phyloP scores from a whole-genome alignment of 495 filamentous ascomycete genomes.

The Immersiella caudata region DNA sequence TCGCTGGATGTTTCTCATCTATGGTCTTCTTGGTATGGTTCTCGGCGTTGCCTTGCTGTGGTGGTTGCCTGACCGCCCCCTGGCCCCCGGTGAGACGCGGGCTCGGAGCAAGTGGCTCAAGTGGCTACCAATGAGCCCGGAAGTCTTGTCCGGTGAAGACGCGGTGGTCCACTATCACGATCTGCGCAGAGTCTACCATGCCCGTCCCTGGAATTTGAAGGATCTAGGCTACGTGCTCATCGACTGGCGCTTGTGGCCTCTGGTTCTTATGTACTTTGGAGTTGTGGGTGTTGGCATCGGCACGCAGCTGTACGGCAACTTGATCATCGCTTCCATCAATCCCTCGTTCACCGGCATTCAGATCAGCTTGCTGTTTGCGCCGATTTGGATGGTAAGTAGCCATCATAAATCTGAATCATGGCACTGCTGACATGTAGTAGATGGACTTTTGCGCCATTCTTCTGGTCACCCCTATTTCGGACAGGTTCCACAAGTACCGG shows the following conservation, averaged over 20 bases:
- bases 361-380: constrained; percentile 80
- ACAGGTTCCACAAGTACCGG: constrained; percentile 81
- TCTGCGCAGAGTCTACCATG: constrained; percentile 76
- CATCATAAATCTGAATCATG: constrained; percentile 4
- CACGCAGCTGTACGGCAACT: constrained; percentile 79
- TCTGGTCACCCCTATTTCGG: constrained; percentile 79
- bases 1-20: constrained; percentile 94
- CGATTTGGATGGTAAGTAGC: constrained; percentile 83
- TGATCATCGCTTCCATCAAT: constrained; percentile 82
- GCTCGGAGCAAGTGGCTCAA: constrained; percentile 50
- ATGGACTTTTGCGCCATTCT: constrained; percentile 90
- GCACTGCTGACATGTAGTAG: constrained; percentile 36
- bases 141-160: constrained; percentile 76
- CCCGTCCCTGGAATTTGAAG: constrained; percentile 65
- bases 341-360: constrained; percentile 70
- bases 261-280: constrained; percentile 90
- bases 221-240: constrained; percentile 70
- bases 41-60: constrained; percentile 75
- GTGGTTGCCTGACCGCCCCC: constrained; percentile 87
- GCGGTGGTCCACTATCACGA: constrained; percentile 84
- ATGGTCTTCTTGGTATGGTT: constrained; percentile 72
- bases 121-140: constrained; percentile 65
- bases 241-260: constrained; percentile 86
- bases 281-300: constrained; percentile 92
- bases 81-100: constrained; percentile 61